Evolutionary conservation across 2,329 filamentous ascomycete genomes (phyloP), one percentile per base, ranked within the genome.

Genomic region (Pseudopyricularia cyperi): DNA sequence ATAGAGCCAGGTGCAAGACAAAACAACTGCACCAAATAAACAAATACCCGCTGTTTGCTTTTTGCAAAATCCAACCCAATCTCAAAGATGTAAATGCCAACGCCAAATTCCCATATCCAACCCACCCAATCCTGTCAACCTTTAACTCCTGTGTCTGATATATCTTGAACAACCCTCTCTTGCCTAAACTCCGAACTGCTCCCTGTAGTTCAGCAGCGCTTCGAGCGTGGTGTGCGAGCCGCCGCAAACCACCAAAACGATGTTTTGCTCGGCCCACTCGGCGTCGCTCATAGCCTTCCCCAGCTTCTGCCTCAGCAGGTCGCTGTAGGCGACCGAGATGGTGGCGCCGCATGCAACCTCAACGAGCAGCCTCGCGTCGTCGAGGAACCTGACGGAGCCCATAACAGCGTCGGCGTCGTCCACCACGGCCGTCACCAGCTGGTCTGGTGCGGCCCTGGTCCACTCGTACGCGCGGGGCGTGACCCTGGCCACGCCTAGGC

Each of bases 191-290:
- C 63, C 67, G 56, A 72, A 80, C 56, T 63, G 65, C 57, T 73
- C 67, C 56, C 71, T 70, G 64, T 83, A 89, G 53, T 68, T 71
- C 51, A 72, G 69, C 51, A 89, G 67, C 61, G 82, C 75, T 34
- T 77, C 74, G 54, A 84, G 64, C 2, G 77, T 80, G 34, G 87
- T 76, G 62, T 81, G 81, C 22, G 76, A 82, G 4, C 86, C 87
- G 46, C 91, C 91, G 62, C 91, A 97, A 7, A 96, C 81, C 24
- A 95, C 74, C 51, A 96, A 71, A 2, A 96, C 89, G 6, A 96
- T 77, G 57, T 87, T 87, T 63, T 81, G 85, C 53, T 76, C 69
- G 0, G 72, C 70, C 67, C 76, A 82, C 56, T 88, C 75, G 33
- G 76, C 75, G 32, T 79, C 77, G 1, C 66, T 65, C 50, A 77